phyloP scores from a whole-genome alignment of 352 stramenopile genomes.

The Phytophthora macrochlamydospora region DNA sequence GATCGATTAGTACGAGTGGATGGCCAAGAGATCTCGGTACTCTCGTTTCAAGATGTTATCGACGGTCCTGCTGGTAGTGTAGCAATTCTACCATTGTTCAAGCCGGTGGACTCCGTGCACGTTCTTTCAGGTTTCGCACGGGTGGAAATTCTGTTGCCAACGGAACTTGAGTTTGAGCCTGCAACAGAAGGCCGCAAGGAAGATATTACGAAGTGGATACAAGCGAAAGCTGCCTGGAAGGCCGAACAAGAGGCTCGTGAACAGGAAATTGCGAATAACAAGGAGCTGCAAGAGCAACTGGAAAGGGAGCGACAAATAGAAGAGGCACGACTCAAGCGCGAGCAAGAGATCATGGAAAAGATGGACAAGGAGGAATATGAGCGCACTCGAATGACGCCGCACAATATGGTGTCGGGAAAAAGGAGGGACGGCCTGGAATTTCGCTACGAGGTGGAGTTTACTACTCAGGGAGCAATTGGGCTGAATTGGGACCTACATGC shows the following conservation, averaged over 20 bases:
- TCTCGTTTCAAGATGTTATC: constrained; percentile 54
- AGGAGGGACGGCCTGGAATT: constrained; percentile 58
- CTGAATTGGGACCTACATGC: constrained; percentile 76
- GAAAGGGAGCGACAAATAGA: constrained; percentile 39
- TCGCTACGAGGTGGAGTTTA: constrained; percentile 70
- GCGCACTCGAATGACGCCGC: constrained; percentile 59
- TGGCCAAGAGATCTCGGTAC: constrained; percentile 43
- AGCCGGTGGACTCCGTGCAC: constrained; percentile 27
- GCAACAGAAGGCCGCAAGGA: constrained; percentile 33
- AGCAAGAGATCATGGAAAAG: constrained; percentile 35
- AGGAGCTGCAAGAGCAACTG: constrained; percentile 34
- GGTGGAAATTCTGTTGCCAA: constrained; percentile 60
- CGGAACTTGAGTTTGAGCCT: constrained; percentile 56
- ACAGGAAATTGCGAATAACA: constrained; percentile 38
- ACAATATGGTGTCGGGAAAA: constrained; percentile 43
- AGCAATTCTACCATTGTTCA: constrained; percentile 59
- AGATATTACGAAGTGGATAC: constrained; percentile 42
- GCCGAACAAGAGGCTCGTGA: constrained; percentile 39
- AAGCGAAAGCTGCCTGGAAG: constrained; percentile 31
- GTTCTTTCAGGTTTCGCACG: constrained; percentile 64
- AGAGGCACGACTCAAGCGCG: constrained; percentile 39
- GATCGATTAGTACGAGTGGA: constrained; percentile 60
- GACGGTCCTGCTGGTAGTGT: constrained; percentile 42
- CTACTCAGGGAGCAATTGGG: constrained; percentile 56
- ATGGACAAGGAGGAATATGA: constrained; percentile 52